phyloP scores from a whole-genome alignment of 176 grass and related monocot species.

The Lolium rigidum region DNA sequence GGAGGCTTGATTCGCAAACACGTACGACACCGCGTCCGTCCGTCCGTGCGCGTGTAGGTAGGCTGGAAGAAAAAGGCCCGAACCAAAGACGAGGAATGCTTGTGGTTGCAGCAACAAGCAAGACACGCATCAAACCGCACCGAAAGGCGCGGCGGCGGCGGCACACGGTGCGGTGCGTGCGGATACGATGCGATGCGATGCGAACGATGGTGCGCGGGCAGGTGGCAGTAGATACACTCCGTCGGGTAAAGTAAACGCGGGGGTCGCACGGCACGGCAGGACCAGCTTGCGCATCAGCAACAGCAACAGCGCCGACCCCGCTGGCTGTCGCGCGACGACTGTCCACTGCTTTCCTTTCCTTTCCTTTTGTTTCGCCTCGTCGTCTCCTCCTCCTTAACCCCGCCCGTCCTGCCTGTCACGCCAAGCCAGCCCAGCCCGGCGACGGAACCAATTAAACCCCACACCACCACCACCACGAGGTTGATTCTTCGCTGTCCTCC shows the following conservation, averaged over 20 bases:
- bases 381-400: background rate
- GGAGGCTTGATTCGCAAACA: no score
- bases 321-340: constrained; percentile 4
- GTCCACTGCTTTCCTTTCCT: background rate
- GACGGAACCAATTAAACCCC: constrained; percentile 22
- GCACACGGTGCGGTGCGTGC: background rate
- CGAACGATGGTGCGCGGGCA: background rate
- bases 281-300: background rate
- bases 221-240: background rate
- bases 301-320: constrained; percentile 8
- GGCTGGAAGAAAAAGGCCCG: no score
- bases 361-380: background rate
- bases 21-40: no score
- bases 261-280: constrained; percentile 8
- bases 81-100: background rate
- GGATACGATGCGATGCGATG: no score
- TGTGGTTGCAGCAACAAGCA: background rate
- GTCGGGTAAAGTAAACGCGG: constrained; percentile 36
- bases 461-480: background rate
- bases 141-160: constrained; percentile 11
- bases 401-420: background rate
- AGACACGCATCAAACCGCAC: background rate
- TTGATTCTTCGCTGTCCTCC: background rate
- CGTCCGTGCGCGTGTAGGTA: no score
- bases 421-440: constrained; percentile 14